phyloP scores from a whole-genome alignment of 2,329 filamentous ascomycete genomes.

The Metarhizium album region DNA sequence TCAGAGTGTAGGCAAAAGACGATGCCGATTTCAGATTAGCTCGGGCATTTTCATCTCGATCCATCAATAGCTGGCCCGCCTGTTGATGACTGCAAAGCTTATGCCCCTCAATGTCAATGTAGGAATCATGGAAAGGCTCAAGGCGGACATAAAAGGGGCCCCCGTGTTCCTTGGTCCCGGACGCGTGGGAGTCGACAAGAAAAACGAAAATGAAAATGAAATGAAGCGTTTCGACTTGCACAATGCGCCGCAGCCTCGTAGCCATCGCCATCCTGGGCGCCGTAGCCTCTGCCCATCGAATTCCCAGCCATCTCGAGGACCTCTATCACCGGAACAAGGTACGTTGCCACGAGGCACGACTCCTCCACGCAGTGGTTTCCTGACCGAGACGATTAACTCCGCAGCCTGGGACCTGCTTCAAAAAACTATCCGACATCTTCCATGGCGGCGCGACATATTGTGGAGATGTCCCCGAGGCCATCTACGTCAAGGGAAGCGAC shows the following conservation, averaged over 20 bases:
- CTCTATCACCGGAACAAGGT: slow-evolving; percentile 8
- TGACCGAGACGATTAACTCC: not conserved
- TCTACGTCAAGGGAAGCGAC: not conserved
- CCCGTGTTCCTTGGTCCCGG: too few relatives aligned
- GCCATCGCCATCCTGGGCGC: slow-evolving; percentile 7
- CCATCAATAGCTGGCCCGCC: too few relatives aligned
- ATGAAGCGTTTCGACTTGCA: too few relatives aligned
- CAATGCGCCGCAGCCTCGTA: slow-evolving; percentile 1
- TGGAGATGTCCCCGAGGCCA: not conserved
- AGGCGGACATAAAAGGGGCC: too few relatives aligned
- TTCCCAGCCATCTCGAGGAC: slow-evolving; percentile 7
- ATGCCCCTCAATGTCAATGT: too few relatives aligned
- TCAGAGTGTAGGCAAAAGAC: too few relatives aligned
- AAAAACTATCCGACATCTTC: slow-evolving; percentile 9
- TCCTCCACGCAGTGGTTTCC: not conserved
- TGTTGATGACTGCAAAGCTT: too few relatives aligned
- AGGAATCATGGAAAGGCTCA: too few relatives aligned
- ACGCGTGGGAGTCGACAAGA: too few relatives aligned
- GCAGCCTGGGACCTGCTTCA: slow-evolving; percentile 2
- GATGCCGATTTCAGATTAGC: too few relatives aligned
- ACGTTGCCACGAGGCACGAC: not conserved
- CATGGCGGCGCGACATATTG: not conserved
- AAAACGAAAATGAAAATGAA: too few relatives aligned
- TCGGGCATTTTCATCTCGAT: too few relatives aligned
- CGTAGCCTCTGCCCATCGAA: slow-evolving; percentile 7